Evolutionary conservation across 2,329 filamentous ascomycete species (phyloP).

Genomic region (Apiospora koreana): DNA sequence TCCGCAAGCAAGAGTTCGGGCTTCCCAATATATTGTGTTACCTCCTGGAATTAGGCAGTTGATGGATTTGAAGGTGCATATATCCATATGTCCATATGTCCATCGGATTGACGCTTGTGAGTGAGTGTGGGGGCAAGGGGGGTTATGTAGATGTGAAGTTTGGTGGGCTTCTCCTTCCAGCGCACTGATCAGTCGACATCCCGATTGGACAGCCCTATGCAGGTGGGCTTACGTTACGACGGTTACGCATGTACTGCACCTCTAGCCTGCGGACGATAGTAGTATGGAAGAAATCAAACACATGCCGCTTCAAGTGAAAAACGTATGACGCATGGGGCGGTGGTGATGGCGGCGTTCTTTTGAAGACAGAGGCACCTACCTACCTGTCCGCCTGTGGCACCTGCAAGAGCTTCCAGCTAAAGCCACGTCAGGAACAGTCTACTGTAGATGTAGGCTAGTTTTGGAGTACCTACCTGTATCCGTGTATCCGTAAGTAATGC

Average conservation of each 20-base stretch:
- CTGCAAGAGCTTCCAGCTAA: too few species aligned
- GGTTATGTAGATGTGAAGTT: not conserved
- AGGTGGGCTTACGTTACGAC: slow-evolving; percentile 3
- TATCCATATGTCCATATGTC: not conserved
- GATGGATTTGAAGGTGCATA: not conserved
- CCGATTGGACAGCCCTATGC: slow-evolving; percentile 9
- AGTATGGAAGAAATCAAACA: not conserved
- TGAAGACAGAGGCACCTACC: not conserved
- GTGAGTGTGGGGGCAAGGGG: not conserved
- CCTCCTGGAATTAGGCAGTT: not conserved
- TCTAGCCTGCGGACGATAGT: too few species aligned
- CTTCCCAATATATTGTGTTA: not conserved
- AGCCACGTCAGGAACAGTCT: not conserved
- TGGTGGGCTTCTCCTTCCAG: not conserved
- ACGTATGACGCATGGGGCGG: not conserved
- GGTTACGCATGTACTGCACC: not conserved
- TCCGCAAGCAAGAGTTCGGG: not conserved
- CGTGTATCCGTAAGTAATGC: too few species aligned
- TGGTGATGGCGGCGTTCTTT: not conserved
- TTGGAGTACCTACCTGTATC: too few species aligned
- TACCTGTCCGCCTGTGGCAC: too few species aligned
- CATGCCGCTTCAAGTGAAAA: not conserved
- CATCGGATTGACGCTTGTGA: not conserved
- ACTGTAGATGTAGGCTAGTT: not conserved
- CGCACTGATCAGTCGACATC: not conserved